Evolutionary conservation across 2,329 filamentous ascomycete species (phyloP), one percentile per base, ranked within the genome.

Genomic region (Stachybotrys echinatus): DNA sequence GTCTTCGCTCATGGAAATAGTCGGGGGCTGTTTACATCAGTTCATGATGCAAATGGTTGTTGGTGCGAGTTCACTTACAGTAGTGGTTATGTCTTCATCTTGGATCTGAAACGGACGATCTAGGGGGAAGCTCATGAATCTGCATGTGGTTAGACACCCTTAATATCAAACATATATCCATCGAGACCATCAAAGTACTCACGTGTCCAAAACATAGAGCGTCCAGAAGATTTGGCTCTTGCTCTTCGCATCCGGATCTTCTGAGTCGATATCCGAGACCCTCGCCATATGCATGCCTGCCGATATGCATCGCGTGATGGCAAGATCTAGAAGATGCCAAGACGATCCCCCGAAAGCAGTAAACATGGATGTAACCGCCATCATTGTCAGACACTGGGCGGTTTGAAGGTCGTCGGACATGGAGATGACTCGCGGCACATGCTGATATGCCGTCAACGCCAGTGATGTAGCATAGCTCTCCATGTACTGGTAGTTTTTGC

Each of bases 91-190:
- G 39, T 52, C 50, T 47, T 52, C 50, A 37, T 52, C 50, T 22
- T 52, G 50, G 14, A 52, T 42, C 34, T 49, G 50, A 39, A 52
- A 49, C 6, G 50, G 50, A 6, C 50, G 50, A 45, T 52, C 48
- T 22, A 52, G 21, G 10, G 46, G 31, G 12, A 47, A 38, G 37
- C 50, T 43, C 20, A 52, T 38, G 42, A 46, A 47, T 14, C 50
- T 52, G n/a, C 10, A 37, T 23, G 4, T 10, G 20, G 18, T 23
- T 23, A 42, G 39, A n/a, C n/a, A n/a, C n/a, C n/a, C n/a, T n/a
- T n/a, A n/a, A n/a, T n/a, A n/a, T n/a, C n/a, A n/a, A n/a, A n/a
- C n/a, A n/a, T 8, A 42, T 22, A 14, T 12, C 21, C 7, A 45
- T 21, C 38, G 12, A 27, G 7, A 51, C 2, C 22, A 37, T 3